Conservation (phyloP, 306 rosid genomes). For the Bauhinia variegata region DNA sequence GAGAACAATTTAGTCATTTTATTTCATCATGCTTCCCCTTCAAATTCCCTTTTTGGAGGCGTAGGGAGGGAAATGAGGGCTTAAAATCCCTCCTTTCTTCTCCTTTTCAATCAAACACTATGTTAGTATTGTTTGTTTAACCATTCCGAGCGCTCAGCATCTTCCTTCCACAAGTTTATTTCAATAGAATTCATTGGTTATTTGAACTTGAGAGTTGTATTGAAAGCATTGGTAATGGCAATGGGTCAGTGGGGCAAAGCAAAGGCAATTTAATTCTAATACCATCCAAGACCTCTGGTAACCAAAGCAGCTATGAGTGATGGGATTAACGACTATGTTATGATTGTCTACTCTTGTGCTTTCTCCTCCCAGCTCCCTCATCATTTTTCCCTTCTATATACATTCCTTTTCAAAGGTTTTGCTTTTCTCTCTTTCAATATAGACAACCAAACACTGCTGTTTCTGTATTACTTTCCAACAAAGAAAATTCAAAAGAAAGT, state of each 20-base stretch:
- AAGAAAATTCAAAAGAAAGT: no score
- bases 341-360: slow-evolving; percentile 37
- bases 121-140: slow-evolving; percentile 29
- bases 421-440: background rate
- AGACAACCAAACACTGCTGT: no score
- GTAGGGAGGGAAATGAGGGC: no score
- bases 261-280: slow-evolving; percentile 33
- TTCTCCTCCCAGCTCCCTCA: slow-evolving; percentile 35
- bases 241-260: slow-evolving; percentile 41
- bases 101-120: no score
- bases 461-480: no score
- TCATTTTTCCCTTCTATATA: slow-evolving; percentile 39
- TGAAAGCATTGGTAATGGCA: slow-evolving; percentile 38
- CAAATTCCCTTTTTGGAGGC: no score
- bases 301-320: slow-evolving; percentile 35
- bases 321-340: slow-evolving; percentile 36
- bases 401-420: slow-evolving; percentile 34
- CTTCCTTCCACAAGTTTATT: slow-evolving; percentile 43
- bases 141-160: slow-evolving; percentile 37
- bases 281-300: slow-evolving; percentile 38
- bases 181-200: slow-evolving; percentile 26
- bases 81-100: no score
- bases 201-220: slow-evolving; percentile 17
- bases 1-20: no score
- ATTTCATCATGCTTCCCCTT: no score